Evolutionary conservation across 2,329 filamentous ascomycete genomes (phyloP).

Genomic region (Penicillium sp.): DNA sequence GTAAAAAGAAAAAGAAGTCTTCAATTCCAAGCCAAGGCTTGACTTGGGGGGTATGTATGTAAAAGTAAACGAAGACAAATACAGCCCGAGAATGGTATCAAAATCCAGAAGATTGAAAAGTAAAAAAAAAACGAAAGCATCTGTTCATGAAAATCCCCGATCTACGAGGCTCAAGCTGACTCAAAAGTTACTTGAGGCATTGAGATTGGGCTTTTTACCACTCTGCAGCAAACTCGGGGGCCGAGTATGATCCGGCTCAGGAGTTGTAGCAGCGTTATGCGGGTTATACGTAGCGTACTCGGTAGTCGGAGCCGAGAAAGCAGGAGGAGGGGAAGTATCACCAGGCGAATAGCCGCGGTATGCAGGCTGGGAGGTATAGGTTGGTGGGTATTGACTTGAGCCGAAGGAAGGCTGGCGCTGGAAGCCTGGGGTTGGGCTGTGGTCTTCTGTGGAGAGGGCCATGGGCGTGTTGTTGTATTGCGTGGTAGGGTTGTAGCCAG

Average conservation of each 20-base stretch:
- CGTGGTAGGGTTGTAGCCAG: constrained; percentile 26
- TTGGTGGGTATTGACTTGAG: constrained; percentile 25
- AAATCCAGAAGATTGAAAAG: not conserved
- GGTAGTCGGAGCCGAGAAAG: constrained; percentile 25
- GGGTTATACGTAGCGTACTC: constrained; percentile 15
- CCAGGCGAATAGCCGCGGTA: constrained; percentile 20
- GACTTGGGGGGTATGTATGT: not conserved
- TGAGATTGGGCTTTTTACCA: constrained; percentile 38
- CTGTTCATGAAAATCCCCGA: constrained; percentile 6
- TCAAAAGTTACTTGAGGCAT: constrained; percentile 39
- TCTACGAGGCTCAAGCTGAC: constrained; percentile 1
- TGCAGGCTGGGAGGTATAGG: constrained; percentile 22
- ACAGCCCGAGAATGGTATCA: constrained; percentile 11
- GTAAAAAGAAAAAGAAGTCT: not conserved
- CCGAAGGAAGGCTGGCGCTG: constrained; percentile 28
- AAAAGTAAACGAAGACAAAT: not conserved
- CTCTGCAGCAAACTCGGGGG: constrained; percentile 44
- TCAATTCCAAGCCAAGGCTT: not conserved
- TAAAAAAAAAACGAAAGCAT: not conserved
- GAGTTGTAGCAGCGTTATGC: constrained; percentile 10
- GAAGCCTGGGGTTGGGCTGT: constrained; percentile 12
- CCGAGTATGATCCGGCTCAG: constrained; percentile 29
- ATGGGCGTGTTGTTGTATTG: constrained; percentile 27
- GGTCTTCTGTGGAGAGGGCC: constrained; percentile 12
- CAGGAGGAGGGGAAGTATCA: constrained; percentile 31